Evolutionary conservation across 257 asterid genomes (phyloP).

Genomic region (Echites panduratus): DNA sequence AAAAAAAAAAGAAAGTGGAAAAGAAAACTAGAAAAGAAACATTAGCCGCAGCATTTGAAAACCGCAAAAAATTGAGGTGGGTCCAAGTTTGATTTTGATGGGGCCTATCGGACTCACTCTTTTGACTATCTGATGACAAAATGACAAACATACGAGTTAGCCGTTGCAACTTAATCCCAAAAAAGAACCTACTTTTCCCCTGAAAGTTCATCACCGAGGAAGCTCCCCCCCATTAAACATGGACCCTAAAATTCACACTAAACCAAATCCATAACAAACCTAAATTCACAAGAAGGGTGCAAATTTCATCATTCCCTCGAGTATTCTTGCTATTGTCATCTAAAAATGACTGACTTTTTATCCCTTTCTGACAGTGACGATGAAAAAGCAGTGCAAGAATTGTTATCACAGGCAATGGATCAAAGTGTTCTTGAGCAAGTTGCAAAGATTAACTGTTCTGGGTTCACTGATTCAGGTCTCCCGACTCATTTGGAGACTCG

Average conservation of each 20-base stretch:
- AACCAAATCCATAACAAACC: neutral
- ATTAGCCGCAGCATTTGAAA: too few relatives aligned
- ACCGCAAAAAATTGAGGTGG: neutral
- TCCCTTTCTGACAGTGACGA: constrained; percentile 75
- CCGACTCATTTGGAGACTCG: constrained; percentile 77
- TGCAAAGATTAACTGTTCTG: constrained; percentile 71
- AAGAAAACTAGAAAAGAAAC: too few relatives aligned
- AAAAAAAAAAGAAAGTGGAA: too few relatives aligned
- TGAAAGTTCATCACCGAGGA: neutral
- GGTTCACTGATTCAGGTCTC: constrained; percentile 54
- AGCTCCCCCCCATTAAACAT: neutral
- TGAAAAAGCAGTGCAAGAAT: constrained; percentile 70
- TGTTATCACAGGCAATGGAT: constrained; percentile 75
- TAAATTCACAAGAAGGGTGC: neutral
- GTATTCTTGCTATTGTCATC: neutral
- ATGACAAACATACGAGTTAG: constrained; percentile 38
- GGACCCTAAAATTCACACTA: neutral
- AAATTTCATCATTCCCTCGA: neutral
- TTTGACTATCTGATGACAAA: constrained; percentile 10
- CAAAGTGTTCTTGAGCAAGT: constrained; percentile 66
- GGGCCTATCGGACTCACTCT: constrained; percentile 7
- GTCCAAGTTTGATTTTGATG: neutral
- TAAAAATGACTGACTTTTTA: constrained; percentile 50
- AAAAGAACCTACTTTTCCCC: constrained; percentile 12
- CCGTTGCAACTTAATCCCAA: constrained; percentile 31